These are phyloP conservation scores for Aulographum hederae DNA, from an alignment of 2,329 filamentous ascomycete genomes.

Conservation along the genomic window DNA sequence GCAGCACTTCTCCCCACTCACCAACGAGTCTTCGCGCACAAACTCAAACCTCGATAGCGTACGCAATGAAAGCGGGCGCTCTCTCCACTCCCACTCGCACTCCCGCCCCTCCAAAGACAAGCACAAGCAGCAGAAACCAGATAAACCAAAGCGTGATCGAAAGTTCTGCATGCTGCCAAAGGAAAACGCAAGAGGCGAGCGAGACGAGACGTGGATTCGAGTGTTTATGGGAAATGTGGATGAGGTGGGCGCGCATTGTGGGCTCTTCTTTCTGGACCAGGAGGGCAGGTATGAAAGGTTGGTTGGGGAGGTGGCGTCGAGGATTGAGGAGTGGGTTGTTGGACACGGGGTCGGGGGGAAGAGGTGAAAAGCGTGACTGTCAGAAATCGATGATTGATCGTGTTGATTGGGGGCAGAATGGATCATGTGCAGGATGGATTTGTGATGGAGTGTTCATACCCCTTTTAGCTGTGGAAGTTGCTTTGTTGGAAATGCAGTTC, in stretches of 20 bases:
- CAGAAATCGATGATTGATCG: too few species aligned
- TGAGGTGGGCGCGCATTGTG: conserved; percentile 71
- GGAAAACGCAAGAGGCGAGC: conserved; percentile 32
- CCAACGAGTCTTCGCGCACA: background rate
- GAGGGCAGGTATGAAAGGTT: conserved; percentile 46
- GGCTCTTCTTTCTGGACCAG: conserved; percentile 55
- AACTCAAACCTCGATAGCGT: background rate
- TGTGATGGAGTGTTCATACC: background rate
- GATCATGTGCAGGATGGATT: background rate
- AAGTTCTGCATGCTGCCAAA: conserved; percentile 67
- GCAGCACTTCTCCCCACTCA: background rate
- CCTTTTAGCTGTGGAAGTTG: too few species aligned
- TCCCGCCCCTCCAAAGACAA: background rate
- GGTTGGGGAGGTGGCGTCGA: conserved; percentile 54
- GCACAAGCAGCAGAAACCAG: conserved; percentile 12
- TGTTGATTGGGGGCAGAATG: background rate
- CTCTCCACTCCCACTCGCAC: background rate
- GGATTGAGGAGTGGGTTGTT: conserved; percentile 51
- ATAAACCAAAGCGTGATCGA: conserved; percentile 34
- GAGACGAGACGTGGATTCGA: conserved; percentile 57
- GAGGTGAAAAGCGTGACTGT: too few species aligned
- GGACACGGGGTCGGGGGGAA: conserved; percentile 30
- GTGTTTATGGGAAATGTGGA: conserved; percentile 72
- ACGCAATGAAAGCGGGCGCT: background rate
- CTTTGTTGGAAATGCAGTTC: too few species aligned